Evolutionary conservation across 2,329 filamentous ascomycete species (phyloP), one percentile per base, ranked within the genome.

Genomic region (Achaetomium macrosporum): DNA sequence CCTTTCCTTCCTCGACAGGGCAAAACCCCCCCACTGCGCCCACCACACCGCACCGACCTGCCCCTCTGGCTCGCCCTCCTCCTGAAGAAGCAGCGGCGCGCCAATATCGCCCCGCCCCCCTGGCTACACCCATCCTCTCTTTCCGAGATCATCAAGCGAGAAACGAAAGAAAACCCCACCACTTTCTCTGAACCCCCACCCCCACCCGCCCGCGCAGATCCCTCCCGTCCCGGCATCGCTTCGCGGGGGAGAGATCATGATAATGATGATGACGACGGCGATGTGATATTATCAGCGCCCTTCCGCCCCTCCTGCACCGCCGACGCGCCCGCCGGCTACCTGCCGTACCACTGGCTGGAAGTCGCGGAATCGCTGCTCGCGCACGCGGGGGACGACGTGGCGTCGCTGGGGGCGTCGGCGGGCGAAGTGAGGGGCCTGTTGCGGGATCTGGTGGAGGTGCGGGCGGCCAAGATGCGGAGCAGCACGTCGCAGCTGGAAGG

Each of bases 331-430:
- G 72, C 83, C 0, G 82, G 83, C 39, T 82, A 84, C 13, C 74
- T 99, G 31, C 93, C 93, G 0, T 97, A 95, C 67, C 92, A 97
- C 73, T 99, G 92, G 91, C 79, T 95, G 40, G 93, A 97, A 71
- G 73, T 97, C 9, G 85, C 87, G 16, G 90, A 96, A 70, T 83
- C 95, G 66, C 75, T 99, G 42, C 79, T 99, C 2, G 87, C 91
- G 43, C 86, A 89, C 51, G 91, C 91, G 4, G 78, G 82, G 25
- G 91, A 96, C 68, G 91, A 96, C 67, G 79, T 97, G 46, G 53
- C 78, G 65, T 36, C 40, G 17, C 12, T 45, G 16, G 49, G 20
- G 20, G 49, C 25, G 76, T 56, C 86, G 0, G 78, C 88, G 2
- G 85, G 90, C 59, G 82, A 84, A 59, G 84, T 95, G 8, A 76